These are phyloP conservation scores for Epichloe gansuensis DNA, from an alignment of 2,329 filamentous ascomycete genomes.

Conservation along the genomic window DNA sequence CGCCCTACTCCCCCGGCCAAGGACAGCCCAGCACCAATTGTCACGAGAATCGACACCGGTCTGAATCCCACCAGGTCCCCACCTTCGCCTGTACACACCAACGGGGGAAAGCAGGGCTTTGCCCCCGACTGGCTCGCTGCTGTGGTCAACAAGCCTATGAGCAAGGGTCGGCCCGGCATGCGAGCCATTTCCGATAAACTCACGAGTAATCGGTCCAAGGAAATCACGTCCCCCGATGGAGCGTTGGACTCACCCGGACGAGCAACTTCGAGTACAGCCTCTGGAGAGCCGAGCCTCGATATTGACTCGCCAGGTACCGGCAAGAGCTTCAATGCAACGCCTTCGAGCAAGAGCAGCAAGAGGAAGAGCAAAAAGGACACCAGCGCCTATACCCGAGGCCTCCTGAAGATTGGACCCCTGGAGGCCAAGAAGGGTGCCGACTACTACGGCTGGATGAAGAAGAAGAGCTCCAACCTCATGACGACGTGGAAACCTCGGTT, in stretches of 20 bases:
- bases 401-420: slow-evolving; percentile 66
- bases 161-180: slow-evolving; percentile 50
- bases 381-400: slow-evolving; percentile 79
- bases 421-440: slow-evolving; percentile 81
- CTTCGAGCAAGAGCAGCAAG: slow-evolving; percentile 35
- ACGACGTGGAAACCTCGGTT: slow-evolving; percentile 93
- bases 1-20: slow-evolving; percentile 39
- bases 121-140: slow-evolving; percentile 44
- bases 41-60: slow-evolving; percentile 43
- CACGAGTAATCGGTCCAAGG: slow-evolving; percentile 40
- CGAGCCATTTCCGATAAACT: slow-evolving; percentile 75
- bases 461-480: slow-evolving; percentile 92
- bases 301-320: slow-evolving; percentile 59
- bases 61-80: slow-evolving; percentile 26
- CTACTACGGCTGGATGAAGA: slow-evolving; percentile 99
- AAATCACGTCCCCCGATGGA: slow-evolving; percentile 38
- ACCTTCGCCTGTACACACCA: slow-evolving; percentile 27
- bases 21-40: slow-evolving; percentile 38
- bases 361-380: slow-evolving; percentile 88
- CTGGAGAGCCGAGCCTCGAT: slow-evolving; percentile 58
- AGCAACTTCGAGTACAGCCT: slow-evolving; percentile 63
- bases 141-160: slow-evolving; percentile 35
- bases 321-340: slow-evolving; percentile 40
- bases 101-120: slow-evolving; percentile 26
- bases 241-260: slow-evolving; percentile 52